Evolutionary conservation across 1,284 basidiomycete genomes (phyloP).

Genomic region (Dichomitus squalens): DNA sequence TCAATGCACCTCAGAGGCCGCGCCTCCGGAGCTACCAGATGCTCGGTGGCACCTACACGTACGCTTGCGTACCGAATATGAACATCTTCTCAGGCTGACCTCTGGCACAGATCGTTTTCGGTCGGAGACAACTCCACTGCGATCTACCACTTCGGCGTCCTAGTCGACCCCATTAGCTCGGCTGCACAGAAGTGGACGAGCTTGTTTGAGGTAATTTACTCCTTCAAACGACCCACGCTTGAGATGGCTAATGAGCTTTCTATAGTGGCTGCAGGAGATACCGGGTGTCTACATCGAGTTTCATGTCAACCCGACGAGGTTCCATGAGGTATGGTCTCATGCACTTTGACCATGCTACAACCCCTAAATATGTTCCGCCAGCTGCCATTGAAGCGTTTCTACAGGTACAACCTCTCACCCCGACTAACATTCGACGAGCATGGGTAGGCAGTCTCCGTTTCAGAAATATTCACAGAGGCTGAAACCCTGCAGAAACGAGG

Average conservation of each 20-base stretch:
- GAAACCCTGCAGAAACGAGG: constrained; percentile 47
- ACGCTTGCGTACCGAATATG: constrained; percentile 5
- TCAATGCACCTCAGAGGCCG: constrained; percentile 61
- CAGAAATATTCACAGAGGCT: neutral
- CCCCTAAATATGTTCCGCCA: constrained; percentile 31
- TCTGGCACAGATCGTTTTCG: constrained; percentile 57
- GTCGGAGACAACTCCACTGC: constrained; percentile 72
- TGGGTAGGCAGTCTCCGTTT: constrained; percentile 52
- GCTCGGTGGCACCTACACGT: constrained; percentile 69
- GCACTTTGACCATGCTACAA: neutral
- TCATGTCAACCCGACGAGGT: constrained; percentile 71
- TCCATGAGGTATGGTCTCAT: constrained; percentile 58
- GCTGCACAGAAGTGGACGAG: constrained; percentile 84
- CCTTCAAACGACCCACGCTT: neutral
- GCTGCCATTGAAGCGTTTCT: constrained; percentile 95
- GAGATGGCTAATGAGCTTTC: constrained; percentile 2
- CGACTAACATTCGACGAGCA: constrained; percentile 66
- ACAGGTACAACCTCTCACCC: constrained; percentile 75
- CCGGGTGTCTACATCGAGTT: constrained; percentile 72
- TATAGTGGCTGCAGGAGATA: constrained; percentile 61
- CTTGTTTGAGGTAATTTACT: constrained; percentile 62
- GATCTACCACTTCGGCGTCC: constrained; percentile 70
- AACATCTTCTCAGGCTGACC: neutral
- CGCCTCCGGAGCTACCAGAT: constrained; percentile 59
- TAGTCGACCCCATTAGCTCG: constrained; percentile 88